phyloP scores from a whole-genome alignment of 176 grass and related monocot genomes.

The Cenchrus americanus region DNA sequence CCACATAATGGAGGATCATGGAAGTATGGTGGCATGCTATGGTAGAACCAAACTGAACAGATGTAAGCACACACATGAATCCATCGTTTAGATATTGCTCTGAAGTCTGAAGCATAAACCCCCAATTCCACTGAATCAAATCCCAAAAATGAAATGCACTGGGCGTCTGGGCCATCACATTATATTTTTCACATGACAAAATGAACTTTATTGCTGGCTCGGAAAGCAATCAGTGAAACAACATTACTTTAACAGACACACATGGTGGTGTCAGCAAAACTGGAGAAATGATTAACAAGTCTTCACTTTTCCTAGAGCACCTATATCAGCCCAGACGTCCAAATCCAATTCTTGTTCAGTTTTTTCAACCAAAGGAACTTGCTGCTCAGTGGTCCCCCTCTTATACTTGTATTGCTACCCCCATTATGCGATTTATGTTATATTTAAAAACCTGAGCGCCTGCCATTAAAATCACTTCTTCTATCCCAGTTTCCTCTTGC shows the following conservation, averaged over 20 bases:
- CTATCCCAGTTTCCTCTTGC: constrained; percentile 38
- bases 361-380: constrained; percentile 4
- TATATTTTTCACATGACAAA: background rate
- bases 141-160: background rate
- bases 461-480: constrained; percentile 42
- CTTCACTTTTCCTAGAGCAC: constrained; percentile 3
- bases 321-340: background rate
- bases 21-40: background rate
- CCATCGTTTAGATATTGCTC: background rate
- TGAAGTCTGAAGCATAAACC: background rate
- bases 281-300: constrained; percentile 8
- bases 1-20: background rate
- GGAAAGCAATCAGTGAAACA: constrained; percentile 15
- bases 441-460: constrained; percentile 27
- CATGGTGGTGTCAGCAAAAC: background rate
- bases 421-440: constrained; percentile 35
- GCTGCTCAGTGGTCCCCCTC: background rate
- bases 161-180: background rate
- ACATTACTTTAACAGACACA: constrained; percentile 22
- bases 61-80: background rate
- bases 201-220: constrained; percentile 13
- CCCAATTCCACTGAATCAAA: background rate
- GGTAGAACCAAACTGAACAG: background rate
- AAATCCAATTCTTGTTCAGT: constrained; percentile 10
- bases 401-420: background rate